Evolutionary conservation across 2,329 filamentous ascomycete species (phyloP), one percentile per base, ranked within the genome.

Genomic region (Curvularia hawaiiensis): DNA sequence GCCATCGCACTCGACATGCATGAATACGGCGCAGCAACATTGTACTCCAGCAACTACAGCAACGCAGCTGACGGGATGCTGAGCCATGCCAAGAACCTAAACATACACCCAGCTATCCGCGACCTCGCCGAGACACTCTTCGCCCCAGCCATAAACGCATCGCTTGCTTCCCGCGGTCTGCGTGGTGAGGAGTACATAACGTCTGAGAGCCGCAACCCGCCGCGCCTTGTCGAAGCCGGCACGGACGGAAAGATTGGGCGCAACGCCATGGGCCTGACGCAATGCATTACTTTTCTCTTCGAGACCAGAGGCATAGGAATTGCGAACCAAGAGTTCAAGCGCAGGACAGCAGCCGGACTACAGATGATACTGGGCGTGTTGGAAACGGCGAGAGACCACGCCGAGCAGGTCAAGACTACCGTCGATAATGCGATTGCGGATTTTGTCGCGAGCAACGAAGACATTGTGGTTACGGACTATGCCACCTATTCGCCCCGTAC

Each of bases 1-100:
- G 71, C 76, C 44, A 65, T 77, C 8, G 70, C 71, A 0, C 62
- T 75, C n/a, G 75, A 77, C 28, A 67, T 75, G 70, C 75, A 77
- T 54, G 74, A 77, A 49, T 77, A 74, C 35, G 59, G 61, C 7
- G 73, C 71, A 0, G 63, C 54, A 0, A 65, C 68, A 2, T 52
- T 66, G 16, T 75, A 69, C 43, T 61, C 67, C 4, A 63, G 59
- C 3, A 64, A 70, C 31, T 76, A 75, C 50, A 68, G 62, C 28
- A 74, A 74, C 10, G 75, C 70, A 7, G 69, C 72, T 1, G 75
- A 77, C 43, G 74, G 67, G 31, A 70, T 76, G 64, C 72, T 68
- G 58, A 72, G 70, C 41, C 73, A 71, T 11, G 74, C 73, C 9
- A 72, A 73, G 65, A 77, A 77, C 52, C 61, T 75, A 16, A 76